phyloP scores from a whole-genome alignment of 2,329 filamentous ascomycete genomes.

The Dothistroma pini region DNA sequence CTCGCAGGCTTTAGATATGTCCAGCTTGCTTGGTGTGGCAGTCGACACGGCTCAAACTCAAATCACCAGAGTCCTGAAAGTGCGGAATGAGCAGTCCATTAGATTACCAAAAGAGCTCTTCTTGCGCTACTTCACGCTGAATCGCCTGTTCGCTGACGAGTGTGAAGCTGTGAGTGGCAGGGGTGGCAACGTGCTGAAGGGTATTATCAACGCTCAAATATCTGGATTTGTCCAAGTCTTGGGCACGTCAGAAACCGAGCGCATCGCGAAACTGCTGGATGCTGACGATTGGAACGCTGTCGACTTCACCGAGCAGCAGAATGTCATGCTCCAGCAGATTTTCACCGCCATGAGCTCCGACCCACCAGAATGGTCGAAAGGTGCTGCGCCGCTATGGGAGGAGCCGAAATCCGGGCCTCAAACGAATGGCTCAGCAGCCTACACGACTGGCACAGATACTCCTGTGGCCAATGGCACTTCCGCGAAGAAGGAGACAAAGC shows the following conservation, averaged over 20 bases:
- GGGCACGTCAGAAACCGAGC: constrained; percentile 68
- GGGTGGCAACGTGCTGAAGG: constrained; percentile 71
- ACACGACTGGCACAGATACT: constrained; percentile 7
- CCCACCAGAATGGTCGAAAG: constrained; percentile 62
- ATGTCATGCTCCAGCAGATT: constrained; percentile 59
- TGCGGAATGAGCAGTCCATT: constrained; percentile 69
- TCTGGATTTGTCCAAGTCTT: constrained; percentile 71
- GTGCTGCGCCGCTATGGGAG: constrained; percentile 50
- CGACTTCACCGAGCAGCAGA: constrained; percentile 66
- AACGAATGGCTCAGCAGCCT: constrained; percentile 31
- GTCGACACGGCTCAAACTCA: constrained; percentile 74
- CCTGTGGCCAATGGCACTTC: constrained; percentile 12
- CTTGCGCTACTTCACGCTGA: constrained; percentile 76
- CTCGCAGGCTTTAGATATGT: constrained; percentile 71
- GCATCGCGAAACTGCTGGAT: constrained; percentile 72
- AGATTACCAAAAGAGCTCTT: constrained; percentile 66
- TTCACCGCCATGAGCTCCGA: constrained; percentile 69
- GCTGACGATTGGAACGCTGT: constrained; percentile 75
- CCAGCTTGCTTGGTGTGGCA: constrained; percentile 72
- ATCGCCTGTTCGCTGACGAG: constrained; percentile 78
- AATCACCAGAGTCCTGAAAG: constrained; percentile 71
- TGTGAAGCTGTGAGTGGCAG: constrained; percentile 80
- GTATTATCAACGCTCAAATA: constrained; percentile 76
- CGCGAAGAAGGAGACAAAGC: constrained; percentile 24
- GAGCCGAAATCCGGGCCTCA: constrained; percentile 20